Percentiles rank a stretch among this genome's conserved stretches.
Evolutionary conservation across 805 yeast species (phyloP).

Genomic region (Candida vartiovaarae): DNA sequence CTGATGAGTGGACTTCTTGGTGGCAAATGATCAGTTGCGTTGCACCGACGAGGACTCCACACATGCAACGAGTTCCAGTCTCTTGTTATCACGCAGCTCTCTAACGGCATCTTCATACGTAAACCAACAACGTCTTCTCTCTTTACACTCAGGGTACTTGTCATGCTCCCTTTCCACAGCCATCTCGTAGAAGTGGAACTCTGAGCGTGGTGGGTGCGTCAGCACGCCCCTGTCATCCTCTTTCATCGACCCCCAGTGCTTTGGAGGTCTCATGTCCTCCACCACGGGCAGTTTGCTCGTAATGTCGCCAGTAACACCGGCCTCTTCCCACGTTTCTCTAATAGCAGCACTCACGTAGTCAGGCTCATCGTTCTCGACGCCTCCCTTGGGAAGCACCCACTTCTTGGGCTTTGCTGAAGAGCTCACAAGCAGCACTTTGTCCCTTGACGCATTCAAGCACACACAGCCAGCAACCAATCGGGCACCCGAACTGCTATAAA

Average conservation of each 20-base stretch:
- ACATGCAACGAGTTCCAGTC: constrained; percentile 65
- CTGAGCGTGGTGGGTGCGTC: constrained; percentile 61
- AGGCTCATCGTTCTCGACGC: constrained; percentile 77
- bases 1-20: constrained; percentile 65
- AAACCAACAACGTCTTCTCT: constrained; percentile 71
- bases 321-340: constrained; percentile 97
- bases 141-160: constrained; percentile 68
- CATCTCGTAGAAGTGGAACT: constrained; percentile 85
- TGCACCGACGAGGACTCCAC: constrained; percentile 47
- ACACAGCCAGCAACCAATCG: constrained; percentile 92
- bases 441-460: constrained; percentile 49
- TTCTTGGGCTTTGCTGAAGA: constrained; percentile 60
- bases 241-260: constrained; percentile 31
- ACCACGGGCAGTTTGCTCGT: constrained; percentile 52
- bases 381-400: constrained; percentile 96
- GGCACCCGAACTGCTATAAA: constrained; percentile 58
- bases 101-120: constrained; percentile 57
- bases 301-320: constrained; percentile 75
- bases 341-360: constrained; percentile 41
- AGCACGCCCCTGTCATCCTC: constrained; percentile 23
- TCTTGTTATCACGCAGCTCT: constrained; percentile 46
- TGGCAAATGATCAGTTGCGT: background rate
- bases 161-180: constrained; percentile 44
- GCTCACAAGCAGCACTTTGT: constrained; percentile 68
- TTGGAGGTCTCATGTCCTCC: constrained; percentile 50